phyloP scores from a whole-genome alignment of 192 early-diverging fungal genomes.

The Coemansia sp. region DNA sequence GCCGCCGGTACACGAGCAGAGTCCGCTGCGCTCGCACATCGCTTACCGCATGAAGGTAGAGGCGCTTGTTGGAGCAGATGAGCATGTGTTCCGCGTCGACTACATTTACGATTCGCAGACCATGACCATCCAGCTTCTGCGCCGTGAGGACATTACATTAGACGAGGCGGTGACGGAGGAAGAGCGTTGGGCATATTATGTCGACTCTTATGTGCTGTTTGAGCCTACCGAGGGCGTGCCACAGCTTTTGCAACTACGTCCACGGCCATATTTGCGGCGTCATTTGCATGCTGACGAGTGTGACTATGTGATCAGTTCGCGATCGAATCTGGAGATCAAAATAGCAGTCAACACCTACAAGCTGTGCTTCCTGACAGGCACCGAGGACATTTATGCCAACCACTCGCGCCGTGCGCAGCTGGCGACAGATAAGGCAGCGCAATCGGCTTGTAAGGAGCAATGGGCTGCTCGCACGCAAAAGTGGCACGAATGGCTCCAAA shows the following conservation, averaged over 20 bases:
- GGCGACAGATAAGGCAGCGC: conserved; percentile 12
- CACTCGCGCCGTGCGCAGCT: conserved; percentile 42
- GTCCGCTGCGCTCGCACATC: conserved; percentile 64
- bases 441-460: conserved; percentile 26
- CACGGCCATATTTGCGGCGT: conserved; percentile 69
- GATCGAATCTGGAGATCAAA: conserved; percentile 89
- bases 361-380: conserved; percentile 92
- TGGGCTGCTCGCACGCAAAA: conserved; percentile 21
- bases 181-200: conserved; percentile 94
- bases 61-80: conserved; percentile 70
- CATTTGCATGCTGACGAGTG: conserved; percentile 54
- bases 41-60: conserved; percentile 72
- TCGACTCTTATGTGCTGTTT: conserved; percentile 90
- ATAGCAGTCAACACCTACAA: conserved; percentile 97
- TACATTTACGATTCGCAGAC: conserved; percentile 59
- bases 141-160: conserved; percentile 82
- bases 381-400: conserved; percentile 84
- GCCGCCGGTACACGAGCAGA: conserved; percentile 51
- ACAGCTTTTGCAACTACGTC: conserved; percentile 51
- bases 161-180: conserved; percentile 80
- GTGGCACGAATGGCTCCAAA: conserved; percentile 41
- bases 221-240: conserved; percentile 77
- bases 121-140: conserved; percentile 84
- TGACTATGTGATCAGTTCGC: conserved; percentile 63
- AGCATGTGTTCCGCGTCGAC: conserved; percentile 79